These are phyloP conservation scores for Ramaria sp. DNA, from an alignment of 768 basidiomycete species.

Conservation along the genomic window DNA sequence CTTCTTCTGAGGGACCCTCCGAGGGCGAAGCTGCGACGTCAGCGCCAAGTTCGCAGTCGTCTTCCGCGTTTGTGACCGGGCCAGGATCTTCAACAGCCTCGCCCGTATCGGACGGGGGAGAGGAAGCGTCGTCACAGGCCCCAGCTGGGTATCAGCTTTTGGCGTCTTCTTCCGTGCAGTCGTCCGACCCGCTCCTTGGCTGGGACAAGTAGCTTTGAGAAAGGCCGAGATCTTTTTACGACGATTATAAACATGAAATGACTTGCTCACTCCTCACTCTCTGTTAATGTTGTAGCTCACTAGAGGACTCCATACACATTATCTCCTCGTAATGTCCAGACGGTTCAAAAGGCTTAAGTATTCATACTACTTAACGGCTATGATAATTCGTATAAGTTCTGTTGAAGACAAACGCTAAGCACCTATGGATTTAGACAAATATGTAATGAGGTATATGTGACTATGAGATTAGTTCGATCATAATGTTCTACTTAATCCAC, in stretches of 20 bases:
- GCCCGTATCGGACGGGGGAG: not conserved
- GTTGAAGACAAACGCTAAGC: not conserved
- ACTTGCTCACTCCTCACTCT: not conserved
- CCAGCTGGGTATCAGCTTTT: not conserved
- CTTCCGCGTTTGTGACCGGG: not conserved
- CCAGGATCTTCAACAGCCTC: not conserved
- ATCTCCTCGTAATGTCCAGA: not conserved
- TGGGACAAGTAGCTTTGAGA: not conserved
- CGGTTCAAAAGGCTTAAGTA: no score
- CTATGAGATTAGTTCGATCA: no score
- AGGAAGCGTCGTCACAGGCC: not conserved
- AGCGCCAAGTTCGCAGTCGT: not conserved
- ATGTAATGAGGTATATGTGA: no score
- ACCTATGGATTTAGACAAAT: no score
- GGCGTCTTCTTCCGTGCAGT: not conserved
- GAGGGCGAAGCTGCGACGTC: not conserved
- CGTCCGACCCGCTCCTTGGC: conserved; percentile 1
- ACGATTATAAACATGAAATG: not conserved
- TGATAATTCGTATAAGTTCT: no score
- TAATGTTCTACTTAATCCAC: no score
- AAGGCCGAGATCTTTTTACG: no score
- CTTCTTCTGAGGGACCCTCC: not conserved
- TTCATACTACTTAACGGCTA: no score
- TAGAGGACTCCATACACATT: not conserved
- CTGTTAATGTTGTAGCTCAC: not conserved